Percentiles rank a stretch among this genome's conserved stretches.
These are phyloP conservation scores for Suillus clintonianus DNA, from an alignment of 768 basidiomycete species.

Conservation along the genomic window DNA sequence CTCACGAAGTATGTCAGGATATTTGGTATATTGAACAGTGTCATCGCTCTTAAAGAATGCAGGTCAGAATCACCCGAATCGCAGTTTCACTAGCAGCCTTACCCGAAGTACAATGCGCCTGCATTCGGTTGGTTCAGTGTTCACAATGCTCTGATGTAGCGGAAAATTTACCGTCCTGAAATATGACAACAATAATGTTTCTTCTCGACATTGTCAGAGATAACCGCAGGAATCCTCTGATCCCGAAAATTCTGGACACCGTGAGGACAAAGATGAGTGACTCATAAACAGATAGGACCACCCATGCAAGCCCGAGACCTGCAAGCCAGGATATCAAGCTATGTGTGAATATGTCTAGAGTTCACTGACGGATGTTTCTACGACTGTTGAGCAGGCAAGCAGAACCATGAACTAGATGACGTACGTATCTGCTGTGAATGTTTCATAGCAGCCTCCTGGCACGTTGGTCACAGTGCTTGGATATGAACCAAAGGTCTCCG, in stretches of 20 bases:
- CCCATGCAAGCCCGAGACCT: background rate
- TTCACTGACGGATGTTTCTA: background rate
- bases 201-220: background rate
- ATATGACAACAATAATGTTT: background rate
- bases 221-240: background rate
- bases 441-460: background rate
- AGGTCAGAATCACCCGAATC: background rate
- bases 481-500: background rate
- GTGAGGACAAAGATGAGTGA: background rate
- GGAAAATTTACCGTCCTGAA: background rate
- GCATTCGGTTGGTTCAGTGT: background rate
- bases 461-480: background rate
- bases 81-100: background rate
- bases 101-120: background rate
- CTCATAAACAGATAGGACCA: background rate
- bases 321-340: background rate
- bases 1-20: background rate
- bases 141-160: background rate
- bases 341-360: background rate
- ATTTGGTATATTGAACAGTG: background rate
- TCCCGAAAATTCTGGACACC: background rate
- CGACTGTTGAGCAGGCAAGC: background rate
- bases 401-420: background rate
- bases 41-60: background rate
- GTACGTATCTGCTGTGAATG: background rate